Evolutionary conservation across 1,284 basidiomycete genomes (phyloP), one percentile per base, ranked within the genome.

Genomic region (Thecaphora frezii): DNA sequence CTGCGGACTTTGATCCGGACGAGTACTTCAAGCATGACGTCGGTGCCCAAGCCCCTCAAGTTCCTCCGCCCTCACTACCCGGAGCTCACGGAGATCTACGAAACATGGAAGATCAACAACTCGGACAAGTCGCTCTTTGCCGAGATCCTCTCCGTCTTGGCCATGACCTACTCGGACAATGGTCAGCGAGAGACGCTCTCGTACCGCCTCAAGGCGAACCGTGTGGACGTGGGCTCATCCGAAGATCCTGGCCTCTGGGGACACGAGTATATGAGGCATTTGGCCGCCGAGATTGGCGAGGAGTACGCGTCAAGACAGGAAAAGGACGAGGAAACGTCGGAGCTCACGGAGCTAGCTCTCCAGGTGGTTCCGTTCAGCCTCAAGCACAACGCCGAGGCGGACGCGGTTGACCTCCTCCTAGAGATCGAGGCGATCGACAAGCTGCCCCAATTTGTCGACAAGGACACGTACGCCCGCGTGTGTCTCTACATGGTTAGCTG

Each of bases 141-240:
- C n/a, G 94, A 97, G 69, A 97, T 99, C 61, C 85, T 98, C 28
- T 97, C 94, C 24, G 96, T 98, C 3, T 87, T 99, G 46, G 96
- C 94, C n/a, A 98, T 99, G 96, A 99, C 96, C 19, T 98, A 98
- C 80, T 97, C 93, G 7, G 94, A 98, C 81, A 96, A 91, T 18
- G 84, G 84, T 82, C 92, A 85, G 87, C 91, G 93, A 49, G 96
- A 96, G 54, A 98, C 96, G 1, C 87, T 99, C 25, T 49, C 51
- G 21, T 78, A 69, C 65, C 69, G 77, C 28, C 63, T 78, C 26
- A 42, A 65, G 42, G 75, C 74, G 13, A 61, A 64, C 30, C 42
- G 54, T 19, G 62, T 76, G 14, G 42, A 57, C 24, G 44, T 48
- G 12, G 64, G 63, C 37, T 59, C 58, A 37, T 63, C 73, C 13